Evolutionary conservation across 140 eudicot genomes (phyloP).

Genomic region (Senecio squalidus): DNA sequence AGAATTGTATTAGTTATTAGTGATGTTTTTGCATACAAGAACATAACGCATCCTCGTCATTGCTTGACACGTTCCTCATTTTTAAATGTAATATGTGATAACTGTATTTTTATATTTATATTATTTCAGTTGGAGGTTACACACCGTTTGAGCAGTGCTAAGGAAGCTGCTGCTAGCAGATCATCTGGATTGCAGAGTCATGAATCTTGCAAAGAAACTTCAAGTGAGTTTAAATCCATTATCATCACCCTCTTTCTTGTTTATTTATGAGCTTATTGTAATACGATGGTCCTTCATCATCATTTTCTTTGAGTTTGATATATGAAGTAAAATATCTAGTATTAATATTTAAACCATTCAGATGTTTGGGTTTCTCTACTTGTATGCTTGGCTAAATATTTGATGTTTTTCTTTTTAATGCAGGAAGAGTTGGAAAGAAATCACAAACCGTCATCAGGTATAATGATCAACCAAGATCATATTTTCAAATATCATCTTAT

Average conservation of each 20-base stretch:
- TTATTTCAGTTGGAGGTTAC: conserved; percentile 74
- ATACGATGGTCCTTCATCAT: background rate
- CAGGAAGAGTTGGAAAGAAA: conserved; percentile 94
- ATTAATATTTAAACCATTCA: background rate
- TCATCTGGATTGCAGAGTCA: conserved; percentile 63
- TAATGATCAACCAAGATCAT: too few species aligned
- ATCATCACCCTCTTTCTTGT: background rate
- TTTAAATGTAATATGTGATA: background rate
- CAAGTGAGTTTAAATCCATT: conserved; percentile 37
- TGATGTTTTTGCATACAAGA: too few species aligned
- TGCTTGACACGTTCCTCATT: too few species aligned
- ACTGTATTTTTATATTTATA: background rate
- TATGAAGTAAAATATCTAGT: background rate
- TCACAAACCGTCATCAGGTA: conserved; percentile 80
- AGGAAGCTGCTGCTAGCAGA: conserved; percentile 61
- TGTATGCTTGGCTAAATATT: background rate
- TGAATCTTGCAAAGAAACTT: conserved; percentile 92
- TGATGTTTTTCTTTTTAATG: conserved; percentile 5
- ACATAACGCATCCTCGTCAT: too few species aligned
- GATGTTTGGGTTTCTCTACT: background rate
- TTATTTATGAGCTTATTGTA: background rate
- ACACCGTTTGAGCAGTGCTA: conserved; percentile 71
- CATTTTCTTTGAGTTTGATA: background rate
- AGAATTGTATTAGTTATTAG: background rate
- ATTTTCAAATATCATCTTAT: background rate